Conservation (phyloP, 129 eudicot species). For the Chrysanthemum makinoi region DNA sequence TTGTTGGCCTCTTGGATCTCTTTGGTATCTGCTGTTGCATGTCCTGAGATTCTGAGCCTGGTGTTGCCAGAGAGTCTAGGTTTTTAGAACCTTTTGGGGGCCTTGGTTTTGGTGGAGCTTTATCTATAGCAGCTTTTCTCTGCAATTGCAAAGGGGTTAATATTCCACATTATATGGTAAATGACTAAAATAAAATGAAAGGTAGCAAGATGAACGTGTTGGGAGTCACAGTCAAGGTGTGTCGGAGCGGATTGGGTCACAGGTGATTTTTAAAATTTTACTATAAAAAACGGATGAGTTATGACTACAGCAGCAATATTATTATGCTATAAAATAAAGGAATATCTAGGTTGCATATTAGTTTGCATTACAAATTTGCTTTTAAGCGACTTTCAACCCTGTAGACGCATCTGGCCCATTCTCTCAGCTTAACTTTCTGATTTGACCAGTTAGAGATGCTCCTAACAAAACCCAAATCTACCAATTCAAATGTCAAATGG, state of each 20-base stretch:
- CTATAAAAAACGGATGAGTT: no score
- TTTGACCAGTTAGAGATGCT: not conserved
- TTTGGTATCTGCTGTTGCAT: conserved; percentile 52
- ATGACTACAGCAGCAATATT: no score
- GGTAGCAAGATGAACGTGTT: not conserved
- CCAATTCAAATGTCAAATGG: not conserved
- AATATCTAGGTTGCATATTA: no score
- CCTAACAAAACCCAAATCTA: not conserved
- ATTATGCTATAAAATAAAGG: no score
- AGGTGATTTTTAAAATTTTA: not conserved
- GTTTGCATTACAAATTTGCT: not conserved
- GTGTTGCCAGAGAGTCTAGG: conserved; percentile 28
- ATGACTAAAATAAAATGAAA: not conserved
- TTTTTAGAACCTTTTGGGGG: conserved; percentile 44
- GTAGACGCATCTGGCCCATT: not conserved
- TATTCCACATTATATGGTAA: not conserved
- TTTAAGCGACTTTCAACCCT: not conserved
- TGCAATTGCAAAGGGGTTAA: conserved; percentile 21
- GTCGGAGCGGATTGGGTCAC: not conserved
- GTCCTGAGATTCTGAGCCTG: conserved; percentile 41
- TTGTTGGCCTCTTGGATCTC: conserved; percentile 82
- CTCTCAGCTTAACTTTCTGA: not conserved
- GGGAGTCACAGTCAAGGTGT: no score
- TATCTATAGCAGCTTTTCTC: conserved; percentile 51
- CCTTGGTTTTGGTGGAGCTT: conserved; percentile 44